phyloP scores from a whole-genome alignment of 2,329 filamentous ascomycete species.

The Aspergillus melleus region DNA sequence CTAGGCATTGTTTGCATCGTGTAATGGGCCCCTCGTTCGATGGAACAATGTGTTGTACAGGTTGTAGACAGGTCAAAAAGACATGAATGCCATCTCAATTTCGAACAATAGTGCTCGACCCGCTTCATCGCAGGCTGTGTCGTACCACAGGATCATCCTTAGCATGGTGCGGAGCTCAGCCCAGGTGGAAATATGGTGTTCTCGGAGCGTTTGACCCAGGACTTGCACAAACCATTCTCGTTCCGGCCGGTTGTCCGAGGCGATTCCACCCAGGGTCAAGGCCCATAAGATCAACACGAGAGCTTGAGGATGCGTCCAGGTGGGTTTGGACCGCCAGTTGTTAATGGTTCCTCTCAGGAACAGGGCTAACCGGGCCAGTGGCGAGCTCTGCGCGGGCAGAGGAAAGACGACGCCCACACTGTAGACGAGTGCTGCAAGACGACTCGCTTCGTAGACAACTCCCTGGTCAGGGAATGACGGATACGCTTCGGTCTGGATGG shows the following conservation, averaged over 20 bases:
- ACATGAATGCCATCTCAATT: constrained; percentile 7
- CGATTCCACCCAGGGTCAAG: constrained; percentile 40
- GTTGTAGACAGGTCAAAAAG: background rate
- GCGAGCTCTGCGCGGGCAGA: constrained; percentile 38
- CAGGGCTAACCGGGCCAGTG: constrained; percentile 30
- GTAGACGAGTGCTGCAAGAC: constrained; percentile 38
- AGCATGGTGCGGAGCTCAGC: constrained; percentile 25
- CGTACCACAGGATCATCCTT: constrained; percentile 36
- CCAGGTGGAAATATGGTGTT: constrained; percentile 27
- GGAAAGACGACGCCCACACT: constrained; percentile 42
- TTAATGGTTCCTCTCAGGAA: constrained; percentile 28
- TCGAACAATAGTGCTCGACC: constrained; percentile 33
- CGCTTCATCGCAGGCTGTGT: constrained; percentile 34
- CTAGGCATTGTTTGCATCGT: no score
- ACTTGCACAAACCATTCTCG: constrained; percentile 35
- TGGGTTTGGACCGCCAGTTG: constrained; percentile 16
- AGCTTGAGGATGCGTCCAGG: constrained; percentile 29
- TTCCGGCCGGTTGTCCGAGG: constrained; percentile 30
- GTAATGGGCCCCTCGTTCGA: no score
- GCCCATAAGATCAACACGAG: constrained; percentile 37
- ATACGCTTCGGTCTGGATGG: constrained; percentile 18
- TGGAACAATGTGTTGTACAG: no score
- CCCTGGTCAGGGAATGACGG: constrained; percentile 22
- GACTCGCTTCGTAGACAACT: constrained; percentile 36
- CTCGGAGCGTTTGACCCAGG: constrained; percentile 22